Conservation (phyloP, 1,284 basidiomycete species). For the Ustilago nuda region DNA sequence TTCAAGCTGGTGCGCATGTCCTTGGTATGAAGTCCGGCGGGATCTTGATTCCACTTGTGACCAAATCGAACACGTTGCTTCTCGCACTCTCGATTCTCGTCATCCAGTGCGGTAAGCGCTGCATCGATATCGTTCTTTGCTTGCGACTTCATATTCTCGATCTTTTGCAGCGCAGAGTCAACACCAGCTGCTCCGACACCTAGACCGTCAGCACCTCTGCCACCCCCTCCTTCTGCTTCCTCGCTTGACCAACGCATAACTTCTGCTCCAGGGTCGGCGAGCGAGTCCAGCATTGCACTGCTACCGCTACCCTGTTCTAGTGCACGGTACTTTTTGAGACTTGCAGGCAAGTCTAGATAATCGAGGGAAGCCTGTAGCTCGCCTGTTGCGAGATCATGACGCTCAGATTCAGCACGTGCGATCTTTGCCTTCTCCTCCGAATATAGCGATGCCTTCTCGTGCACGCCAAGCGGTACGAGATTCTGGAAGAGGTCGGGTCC, state of each 20-base stretch:
- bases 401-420: constrained; percentile 87
- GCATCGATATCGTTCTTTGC: constrained; percentile 47
- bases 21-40: constrained; percentile 76
- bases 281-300: constrained; percentile 69
- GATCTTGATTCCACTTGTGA: constrained; percentile 89
- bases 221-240: constrained; percentile 75
- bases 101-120: constrained; percentile 55
- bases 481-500: constrained; percentile 90
- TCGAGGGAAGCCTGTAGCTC: constrained; percentile 85
- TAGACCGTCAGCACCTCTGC: constrained; percentile 76
- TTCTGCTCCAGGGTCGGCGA: constrained; percentile 77
- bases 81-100: constrained; percentile 70
- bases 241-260: constrained; percentile 81
- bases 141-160: constrained; percentile 48
- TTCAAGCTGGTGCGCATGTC: constrained; percentile 82
- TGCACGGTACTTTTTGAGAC: constrained; percentile 80
- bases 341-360: constrained; percentile 82
- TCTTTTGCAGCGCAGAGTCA: constrained; percentile 44
- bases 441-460: constrained; percentile 95
- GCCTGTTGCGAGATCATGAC: constrained; percentile 83
- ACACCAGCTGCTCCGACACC: constrained; percentile 54
- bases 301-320: constrained; percentile 76
- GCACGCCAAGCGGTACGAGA: constrained; percentile 91
- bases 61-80: constrained; percentile 78
- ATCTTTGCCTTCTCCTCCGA: constrained; percentile 99